Evolutionary conservation across 306 rosid species (phyloP), one percentile per base, ranked within the genome.

Genomic region (Lathyrus tuberosus): DNA sequence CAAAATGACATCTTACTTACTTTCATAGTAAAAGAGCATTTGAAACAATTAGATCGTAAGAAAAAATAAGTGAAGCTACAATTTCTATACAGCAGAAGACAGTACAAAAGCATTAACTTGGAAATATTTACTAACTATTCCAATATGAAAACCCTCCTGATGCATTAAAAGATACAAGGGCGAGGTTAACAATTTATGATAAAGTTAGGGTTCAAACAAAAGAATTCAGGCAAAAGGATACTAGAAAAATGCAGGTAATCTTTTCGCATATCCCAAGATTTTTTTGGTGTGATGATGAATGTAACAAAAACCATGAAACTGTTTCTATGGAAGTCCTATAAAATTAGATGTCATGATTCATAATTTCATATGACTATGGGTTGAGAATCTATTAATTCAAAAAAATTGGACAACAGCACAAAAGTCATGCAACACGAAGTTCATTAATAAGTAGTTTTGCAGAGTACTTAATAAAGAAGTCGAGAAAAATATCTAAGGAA

Each of bases 1-100:
- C 75, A 40, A 47, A 16, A 71, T 63, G 33, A 12, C 31, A 77
- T 70, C 24, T 16, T 71, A 71, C 44, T 56, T 24, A 16, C 69
- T 54, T 44, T 57, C 49, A 65, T 26, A 48, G 78, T 37, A 28
- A 51, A 52, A 13, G 70, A 31, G 41, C 18, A 67, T 42, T 31
- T 51, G 61, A 73, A 65, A 65, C 44, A 78, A 30, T 11, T 10
- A 11, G 44, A 62, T 60, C 67, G 20, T 30, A 26, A 10, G 37
- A 3, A 49, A 72, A 72, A n/a, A 22, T n/a, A 70, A 24, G 60
- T n/a, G 73, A 46, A 54, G 61, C 41, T 2, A 15, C 26, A 18
- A 51, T 64, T 26, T 37, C 72, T 46, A 70, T 66, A 22, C 42
- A 42, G 31, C 67, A 56, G 24, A 48, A 57, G 33, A 43, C 14